Base-by-base conservation (phyloP, 2,329 filamentous ascomycete genomes). In the Aspergillus cejpii region DNA sequence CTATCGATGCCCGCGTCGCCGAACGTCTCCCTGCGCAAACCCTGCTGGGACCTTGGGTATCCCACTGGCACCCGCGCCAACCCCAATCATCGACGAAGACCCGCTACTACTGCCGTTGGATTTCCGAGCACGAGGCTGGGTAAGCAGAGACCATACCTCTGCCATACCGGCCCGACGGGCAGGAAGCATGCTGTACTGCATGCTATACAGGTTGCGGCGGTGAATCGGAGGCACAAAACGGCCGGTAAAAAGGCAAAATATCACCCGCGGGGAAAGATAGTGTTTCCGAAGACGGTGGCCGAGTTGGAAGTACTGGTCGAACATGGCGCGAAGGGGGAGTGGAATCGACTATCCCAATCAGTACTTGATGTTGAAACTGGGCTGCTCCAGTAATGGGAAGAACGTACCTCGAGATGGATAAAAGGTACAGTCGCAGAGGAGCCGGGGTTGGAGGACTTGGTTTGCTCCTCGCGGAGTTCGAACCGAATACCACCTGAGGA, bases 181-280 rank as follows among this genome's bases (percentile, higher is more conserved):
- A 0, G 94, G 94, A 31, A 98, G 76, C 88, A 97, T 97, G 70
- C 88, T 94, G 68, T 98, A 98, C 69, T 98, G 92, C 58, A 98
- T 74, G 56, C 88, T 94, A 69, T 98, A 98, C 40, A 98, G 75
- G 61, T 92, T 94, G 62, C 90, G 91, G 41, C 94, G 80, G 63
- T 96, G 90, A 39, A 98, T 94, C 0, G 94, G 91, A 10, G 91
- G 92, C 1, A 97, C 89, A 54, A 96, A 96, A 49, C 85, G 86
- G 47, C 92, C 92, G 0, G 88, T 94, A 19, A 90, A 74, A 1
- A 98, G 81, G 58, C 88, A 92, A 29, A 95, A 76, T 38, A 97
- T 79, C 15, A 98, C 94, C 11, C 83, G 80, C 0, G 88, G 88
- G 0, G 89, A 91, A 34, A 97, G 76, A 65, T 98, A 98, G 69